phyloP scores from a whole-genome alignment of 176 grass and related monocot species.

The Neostapfia colusana region DNA sequence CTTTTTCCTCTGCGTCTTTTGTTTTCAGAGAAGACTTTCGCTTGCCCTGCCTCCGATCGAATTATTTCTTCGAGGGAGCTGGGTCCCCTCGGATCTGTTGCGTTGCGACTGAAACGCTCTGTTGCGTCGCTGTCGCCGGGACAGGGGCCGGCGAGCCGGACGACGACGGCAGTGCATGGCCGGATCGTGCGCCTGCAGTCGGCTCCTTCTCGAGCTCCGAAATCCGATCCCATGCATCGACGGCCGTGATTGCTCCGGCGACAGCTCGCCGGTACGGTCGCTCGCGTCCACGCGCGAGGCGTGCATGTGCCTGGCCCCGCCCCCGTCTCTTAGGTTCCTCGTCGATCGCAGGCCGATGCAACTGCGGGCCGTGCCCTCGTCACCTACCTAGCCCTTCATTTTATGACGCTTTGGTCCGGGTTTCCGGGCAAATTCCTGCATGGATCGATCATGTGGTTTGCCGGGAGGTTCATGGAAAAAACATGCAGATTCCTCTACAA shows the following conservation, averaged over 20 bases:
- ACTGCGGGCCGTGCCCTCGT: not conserved
- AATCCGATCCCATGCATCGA: not conserved
- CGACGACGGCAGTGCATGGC: constrained; percentile 5
- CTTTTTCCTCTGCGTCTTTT: too few species aligned
- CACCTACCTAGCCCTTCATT: not conserved
- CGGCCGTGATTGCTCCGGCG: not conserved
- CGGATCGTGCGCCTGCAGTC: not conserved
- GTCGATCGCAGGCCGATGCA: not conserved
- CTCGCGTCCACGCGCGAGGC: not conserved
- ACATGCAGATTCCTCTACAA: not conserved
- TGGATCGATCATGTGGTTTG: constrained; percentile 15
- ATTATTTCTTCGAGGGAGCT: not conserved
- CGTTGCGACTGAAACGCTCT: not conserved
- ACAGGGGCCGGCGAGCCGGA: not conserved
- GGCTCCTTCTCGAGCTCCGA: not conserved
- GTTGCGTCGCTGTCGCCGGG: constrained; percentile 11
- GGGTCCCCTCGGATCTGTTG: not conserved
- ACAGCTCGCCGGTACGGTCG: constrained; percentile 13
- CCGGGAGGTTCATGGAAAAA: not conserved
- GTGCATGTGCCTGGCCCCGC: not conserved
- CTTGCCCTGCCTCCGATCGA: not conserved
- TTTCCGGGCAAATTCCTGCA: constrained; percentile 7
- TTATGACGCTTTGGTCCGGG: not conserved
- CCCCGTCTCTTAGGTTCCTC: not conserved
- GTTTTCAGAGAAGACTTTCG: not conserved